Conservation (phyloP, 257 asterid species). For the Plantago major region DNA sequence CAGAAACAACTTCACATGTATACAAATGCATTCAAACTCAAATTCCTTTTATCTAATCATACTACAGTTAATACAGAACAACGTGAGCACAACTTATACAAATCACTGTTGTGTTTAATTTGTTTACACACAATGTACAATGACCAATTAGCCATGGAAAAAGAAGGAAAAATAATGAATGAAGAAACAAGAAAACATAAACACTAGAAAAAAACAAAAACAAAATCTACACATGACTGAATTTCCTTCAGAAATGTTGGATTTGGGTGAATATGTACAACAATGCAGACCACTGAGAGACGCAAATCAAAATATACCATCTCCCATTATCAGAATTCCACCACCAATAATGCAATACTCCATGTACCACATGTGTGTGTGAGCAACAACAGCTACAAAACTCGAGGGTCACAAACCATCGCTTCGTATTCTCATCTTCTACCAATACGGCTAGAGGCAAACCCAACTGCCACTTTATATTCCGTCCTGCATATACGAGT, state of each 20-base stretch:
- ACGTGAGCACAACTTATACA: not conserved
- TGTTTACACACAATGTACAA: constrained; percentile 3
- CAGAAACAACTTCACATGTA: too few species aligned
- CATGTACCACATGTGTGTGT: constrained; percentile 14
- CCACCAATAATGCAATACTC: constrained; percentile 5
- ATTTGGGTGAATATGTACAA: constrained; percentile 23
- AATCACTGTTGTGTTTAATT: not conserved
- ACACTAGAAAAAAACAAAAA: not conserved
- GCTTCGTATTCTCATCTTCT: constrained; percentile 29
- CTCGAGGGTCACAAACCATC: constrained; percentile 21
- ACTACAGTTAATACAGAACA: too few species aligned
- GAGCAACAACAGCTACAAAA: constrained; percentile 27
- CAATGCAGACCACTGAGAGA: constrained; percentile 21
- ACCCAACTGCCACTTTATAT: constrained; percentile 30
- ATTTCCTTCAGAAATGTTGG: not conserved
- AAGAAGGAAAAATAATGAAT: not conserved
- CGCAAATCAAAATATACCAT: constrained; percentile 24
- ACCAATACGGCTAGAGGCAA: constrained; percentile 26
- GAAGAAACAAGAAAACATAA: not conserved
- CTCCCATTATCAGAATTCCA: constrained; percentile 19
- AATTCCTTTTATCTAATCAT: too few species aligned
- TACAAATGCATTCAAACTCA: too few species aligned
- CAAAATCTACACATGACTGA: not conserved
- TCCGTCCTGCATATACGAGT: constrained; percentile 29
- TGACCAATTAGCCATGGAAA: not conserved